phyloP scores from a whole-genome alignment of 164 flowering plant species.

The Tetracentron sinense region DNA sequence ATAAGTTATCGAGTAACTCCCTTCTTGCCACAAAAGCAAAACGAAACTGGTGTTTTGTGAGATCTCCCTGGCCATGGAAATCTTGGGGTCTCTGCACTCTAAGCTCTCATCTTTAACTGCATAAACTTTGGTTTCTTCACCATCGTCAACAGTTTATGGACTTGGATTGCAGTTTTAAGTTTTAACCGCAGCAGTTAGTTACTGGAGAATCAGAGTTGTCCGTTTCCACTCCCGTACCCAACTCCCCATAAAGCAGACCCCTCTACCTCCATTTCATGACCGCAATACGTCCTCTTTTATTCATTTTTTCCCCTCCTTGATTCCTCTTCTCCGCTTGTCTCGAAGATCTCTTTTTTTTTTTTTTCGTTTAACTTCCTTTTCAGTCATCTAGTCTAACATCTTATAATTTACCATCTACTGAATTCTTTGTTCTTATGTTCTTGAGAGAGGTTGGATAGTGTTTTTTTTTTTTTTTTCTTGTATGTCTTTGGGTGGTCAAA shows the following conservation, averaged over 20 bases:
- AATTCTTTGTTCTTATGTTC: too few relatives aligned
- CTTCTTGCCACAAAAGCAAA: neutral
- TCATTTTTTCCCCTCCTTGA: too few relatives aligned
- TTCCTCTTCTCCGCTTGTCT: too few relatives aligned
- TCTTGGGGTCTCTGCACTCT: conserved; percentile 38
- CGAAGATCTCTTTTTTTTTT: too few relatives aligned
- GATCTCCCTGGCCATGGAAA: conserved; percentile 4
- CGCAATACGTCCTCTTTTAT: too few relatives aligned
- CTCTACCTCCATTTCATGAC: neutral
- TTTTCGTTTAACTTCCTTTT: too few relatives aligned
- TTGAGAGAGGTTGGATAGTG: too few relatives aligned
- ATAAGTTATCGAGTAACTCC: neutral
- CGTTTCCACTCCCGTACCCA: conserved; percentile 3
- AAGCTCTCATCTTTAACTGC: conserved; percentile 39
- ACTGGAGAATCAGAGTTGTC: conserved; percentile 46
- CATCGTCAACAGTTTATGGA: conserved; percentile 39
- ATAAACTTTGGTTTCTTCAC: conserved; percentile 31
- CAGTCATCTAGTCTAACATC: too few relatives aligned
- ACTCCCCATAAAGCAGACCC: conserved; percentile 4
- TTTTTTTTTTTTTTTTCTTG: too few relatives aligned
- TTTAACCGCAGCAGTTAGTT: conserved; percentile 59
- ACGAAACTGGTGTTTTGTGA: too few relatives aligned
- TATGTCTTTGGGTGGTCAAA: too few relatives aligned
- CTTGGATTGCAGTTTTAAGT: conserved; percentile 53
- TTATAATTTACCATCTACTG: too few relatives aligned